Percentiles rank a stretch among this genome's conserved stretches.
Evolutionary conservation across 2,329 filamentous ascomycete genomes (phyloP).

Genomic region (Alternaria gansuensis): DNA sequence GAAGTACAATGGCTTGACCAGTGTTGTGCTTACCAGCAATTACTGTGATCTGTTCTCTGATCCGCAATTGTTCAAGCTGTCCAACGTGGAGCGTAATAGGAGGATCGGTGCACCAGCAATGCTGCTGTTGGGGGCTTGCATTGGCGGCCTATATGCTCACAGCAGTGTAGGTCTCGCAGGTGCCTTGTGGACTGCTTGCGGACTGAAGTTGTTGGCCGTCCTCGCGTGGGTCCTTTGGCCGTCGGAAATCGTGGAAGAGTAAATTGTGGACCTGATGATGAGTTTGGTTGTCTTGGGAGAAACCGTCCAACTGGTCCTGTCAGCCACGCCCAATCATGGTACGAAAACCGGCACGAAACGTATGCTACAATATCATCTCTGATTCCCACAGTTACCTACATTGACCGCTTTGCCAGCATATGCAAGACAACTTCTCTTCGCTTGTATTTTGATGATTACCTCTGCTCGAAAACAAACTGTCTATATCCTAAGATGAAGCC

Average conservation of each 20-base stretch:
- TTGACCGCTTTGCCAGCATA: neutral
- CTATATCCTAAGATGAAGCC: neutral
- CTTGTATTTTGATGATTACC: neutral
- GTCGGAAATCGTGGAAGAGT: constrained; percentile 37
- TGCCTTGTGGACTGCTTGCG: constrained; percentile 60
- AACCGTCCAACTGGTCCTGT: neutral
- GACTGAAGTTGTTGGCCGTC: constrained; percentile 52
- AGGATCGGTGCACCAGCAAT: constrained; percentile 61
- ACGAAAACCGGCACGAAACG: neutral
- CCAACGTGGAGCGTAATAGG: constrained; percentile 64
- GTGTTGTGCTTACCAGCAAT: constrained; percentile 80
- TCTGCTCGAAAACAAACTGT: neutral
- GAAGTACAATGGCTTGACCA: constrained; percentile 75
- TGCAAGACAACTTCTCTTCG: neutral
- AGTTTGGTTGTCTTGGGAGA: neutral
- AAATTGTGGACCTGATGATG: neutral
- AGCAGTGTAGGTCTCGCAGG: constrained; percentile 62
- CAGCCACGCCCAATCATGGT: neutral
- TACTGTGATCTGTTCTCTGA: constrained; percentile 84
- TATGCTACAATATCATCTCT: neutral
- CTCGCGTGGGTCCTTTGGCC: constrained; percentile 56
- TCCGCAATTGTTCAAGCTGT: constrained; percentile 57
- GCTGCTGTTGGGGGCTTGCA: constrained; percentile 63
- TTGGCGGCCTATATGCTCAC: constrained; percentile 65
- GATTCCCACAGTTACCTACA: neutral